These are phyloP conservation scores for Lepidium didymum DNA, from an alignment of 345 rosid genomes.

Conservation along the genomic window DNA sequence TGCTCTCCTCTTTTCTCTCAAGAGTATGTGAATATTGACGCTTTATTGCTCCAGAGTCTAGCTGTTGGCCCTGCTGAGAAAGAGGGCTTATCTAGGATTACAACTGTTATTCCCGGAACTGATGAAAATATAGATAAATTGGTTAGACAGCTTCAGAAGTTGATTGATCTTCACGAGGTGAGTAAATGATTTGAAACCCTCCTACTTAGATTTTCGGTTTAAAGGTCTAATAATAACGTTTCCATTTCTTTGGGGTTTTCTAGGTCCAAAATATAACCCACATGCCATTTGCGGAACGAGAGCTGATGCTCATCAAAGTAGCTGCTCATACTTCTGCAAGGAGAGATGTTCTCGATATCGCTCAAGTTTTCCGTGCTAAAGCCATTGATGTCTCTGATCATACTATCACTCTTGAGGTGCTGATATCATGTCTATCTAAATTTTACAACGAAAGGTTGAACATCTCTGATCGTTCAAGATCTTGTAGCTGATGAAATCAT, in stretches of 20 bases:
- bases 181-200: background rate
- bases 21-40: background rate
- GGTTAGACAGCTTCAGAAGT: conserved; percentile 62
- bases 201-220: background rate
- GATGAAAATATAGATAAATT: conserved; percentile 58
- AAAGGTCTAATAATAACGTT: background rate
- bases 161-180: conserved; percentile 66
- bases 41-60: conserved; percentile 42
- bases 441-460: background rate
- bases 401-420: conserved; percentile 68
- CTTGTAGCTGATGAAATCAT: conserved; percentile 7
- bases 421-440: conserved; percentile 3
- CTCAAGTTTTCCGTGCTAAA: conserved; percentile 56
- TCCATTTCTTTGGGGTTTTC: background rate
- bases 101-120: conserved; percentile 74
- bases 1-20: background rate
- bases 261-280: conserved; percentile 56
- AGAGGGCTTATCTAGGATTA: conserved; percentile 64
- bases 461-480: background rate
- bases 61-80: conserved; percentile 67
- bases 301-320: conserved; percentile 60
- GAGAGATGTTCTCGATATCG: conserved; percentile 66
- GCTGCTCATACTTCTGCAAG: conserved; percentile 58
- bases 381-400: conserved; percentile 70
- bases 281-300: conserved; percentile 67